Base-by-base conservation (phyloP, 2,329 filamentous ascomycete species). In the Fusarium denticulatum region DNA sequence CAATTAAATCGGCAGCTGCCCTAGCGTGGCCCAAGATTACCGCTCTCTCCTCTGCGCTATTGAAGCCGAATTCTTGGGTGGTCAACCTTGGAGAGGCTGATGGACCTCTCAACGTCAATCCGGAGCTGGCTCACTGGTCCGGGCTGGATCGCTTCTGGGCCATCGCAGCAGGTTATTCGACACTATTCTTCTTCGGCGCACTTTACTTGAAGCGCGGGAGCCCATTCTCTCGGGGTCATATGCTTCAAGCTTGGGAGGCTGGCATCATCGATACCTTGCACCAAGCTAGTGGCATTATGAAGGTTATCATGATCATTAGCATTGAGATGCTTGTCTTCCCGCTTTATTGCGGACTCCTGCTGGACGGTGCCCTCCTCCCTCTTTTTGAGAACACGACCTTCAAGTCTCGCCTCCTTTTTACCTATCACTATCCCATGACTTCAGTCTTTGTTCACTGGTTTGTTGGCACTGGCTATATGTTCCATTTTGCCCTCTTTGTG, bases 321-420 rank as follows among this genome's bases (percentile, higher is more conserved):
- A 99, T 99, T 77, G 96, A 99, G 84, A 99, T 99, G 96, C 91
- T 99, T 40, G 91, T 95, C 12, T 99, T 99, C 79, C 96, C 96
- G 1, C 87, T 99, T 4, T 99, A 99, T 81, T 99, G 96, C 78
- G 96, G 96, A 10, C 87, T 97, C 40, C 88, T 99, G 4, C 90
- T 99, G 39, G 96, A 99, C 80, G 83, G 94, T 50, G 96, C 96
- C 10, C 86, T 98, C 56, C 87, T 99, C 22, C 96, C 96, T 0
- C 87, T 99, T 0, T 99, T 99, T 80, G 92, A 94, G 72, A 87
- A 91, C 70, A 92, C 94, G 2, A 95, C 93, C 1, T 83, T 98
- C 58, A 88, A 88, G 72, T 94, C 94, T 13, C 90, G 96, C 28
- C 84, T 97, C 58, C 85, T 90, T 8, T 99, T 97, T 78, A 94